Evolutionary conservation across 306 rosid genomes (phyloP), one percentile per base, ranked within the genome.

Genomic region (Ormosia semicastrata): DNA sequence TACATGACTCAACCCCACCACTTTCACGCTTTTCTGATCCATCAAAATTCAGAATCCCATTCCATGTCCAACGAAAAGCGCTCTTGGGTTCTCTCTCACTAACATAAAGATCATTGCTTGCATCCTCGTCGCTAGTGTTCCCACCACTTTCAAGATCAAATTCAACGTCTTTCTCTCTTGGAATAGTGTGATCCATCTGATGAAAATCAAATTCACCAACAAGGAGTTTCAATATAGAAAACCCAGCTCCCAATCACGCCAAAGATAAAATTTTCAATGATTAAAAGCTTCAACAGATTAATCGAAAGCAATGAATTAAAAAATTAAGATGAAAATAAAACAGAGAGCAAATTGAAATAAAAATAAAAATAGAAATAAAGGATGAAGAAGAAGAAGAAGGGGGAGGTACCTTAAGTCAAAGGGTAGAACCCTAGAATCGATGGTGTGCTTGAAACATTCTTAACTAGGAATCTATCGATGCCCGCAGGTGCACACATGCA

Each of bases 81-180:
- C 84, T 82, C 77, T 86, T 91, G 5, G 73, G 63, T 56, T 83
- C 90, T 74, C 30, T 70, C 34, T 90, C 89, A 60, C 82, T 53
- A 3, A 67, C 68, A 72, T 24, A 85, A 81, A 71, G 52, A 62
- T 72, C 84, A 34, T 82, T 87, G 84, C 82, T 88, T 69, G 81
- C 70, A 80, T 92, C 95, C 18, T 92, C 95, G 46, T 94, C 97
- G 78, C 90, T 80, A 10, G 79, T 65, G 73, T 49, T 83, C 64
- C 84, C 92, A 82, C 91, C 90, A 84, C 87, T 84, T 88, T 93
- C 94, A 34, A 89, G 59, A 67, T 91, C 94, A 73, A 73, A 67
- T 32, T 86, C 88, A 73, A 78, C 33, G 57, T 74, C 84, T 47
- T 76, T 73, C 60, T 84, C 90, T 78, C 77, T 85, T 41, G 70